A percentile compares a stretch with the other conserved stretches of the same genome.
These are phyloP conservation scores for Pisolithus albus DNA, from an alignment of 768 basidiomycete species.

Conservation along the genomic window DNA sequence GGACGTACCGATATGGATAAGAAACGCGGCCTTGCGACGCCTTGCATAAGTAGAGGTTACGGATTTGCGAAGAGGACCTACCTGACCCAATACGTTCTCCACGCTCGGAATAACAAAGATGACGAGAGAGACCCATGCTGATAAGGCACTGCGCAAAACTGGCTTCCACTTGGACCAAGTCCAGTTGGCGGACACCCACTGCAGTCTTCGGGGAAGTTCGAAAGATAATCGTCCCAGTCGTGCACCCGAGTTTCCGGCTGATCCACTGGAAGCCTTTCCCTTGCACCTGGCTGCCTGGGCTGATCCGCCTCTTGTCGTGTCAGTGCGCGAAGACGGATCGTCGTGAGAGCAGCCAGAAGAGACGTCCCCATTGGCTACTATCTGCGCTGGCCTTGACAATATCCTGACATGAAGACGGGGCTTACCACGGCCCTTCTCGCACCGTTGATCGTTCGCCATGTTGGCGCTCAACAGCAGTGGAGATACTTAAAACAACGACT, in stretches of 20 bases:
- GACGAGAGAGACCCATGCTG: constrained; percentile 55
- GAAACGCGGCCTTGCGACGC: constrained; percentile 47
- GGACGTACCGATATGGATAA: constrained; percentile 53
- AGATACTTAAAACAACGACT: not conserved
- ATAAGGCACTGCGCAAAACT: constrained; percentile 52
- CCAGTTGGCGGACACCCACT: constrained; percentile 55
- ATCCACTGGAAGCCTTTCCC: not conserved
- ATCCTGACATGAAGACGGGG: constrained; percentile 8
- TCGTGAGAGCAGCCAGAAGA: not conserved
- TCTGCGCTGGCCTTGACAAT: not conserved
- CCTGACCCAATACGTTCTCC: constrained; percentile 51
- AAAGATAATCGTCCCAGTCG: not conserved
- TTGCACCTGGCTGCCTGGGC: not conserved
- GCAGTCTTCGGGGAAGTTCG: constrained; percentile 27
- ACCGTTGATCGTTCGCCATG: not conserved
- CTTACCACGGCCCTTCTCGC: not conserved
- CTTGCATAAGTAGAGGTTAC: not conserved
- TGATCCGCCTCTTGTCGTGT: not conserved
- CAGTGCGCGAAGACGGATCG: not conserved
- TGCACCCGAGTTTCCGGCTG: not conserved
- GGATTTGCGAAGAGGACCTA: constrained; percentile 12
- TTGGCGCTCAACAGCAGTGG: not conserved
- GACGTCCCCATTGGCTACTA: not conserved
- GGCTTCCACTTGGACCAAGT: constrained; percentile 57
- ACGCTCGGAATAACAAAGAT: constrained; percentile 52